Evolutionary conservation across 2,329 filamentous ascomycete species (phyloP).

Genomic region (Botrytis elliptica): DNA sequence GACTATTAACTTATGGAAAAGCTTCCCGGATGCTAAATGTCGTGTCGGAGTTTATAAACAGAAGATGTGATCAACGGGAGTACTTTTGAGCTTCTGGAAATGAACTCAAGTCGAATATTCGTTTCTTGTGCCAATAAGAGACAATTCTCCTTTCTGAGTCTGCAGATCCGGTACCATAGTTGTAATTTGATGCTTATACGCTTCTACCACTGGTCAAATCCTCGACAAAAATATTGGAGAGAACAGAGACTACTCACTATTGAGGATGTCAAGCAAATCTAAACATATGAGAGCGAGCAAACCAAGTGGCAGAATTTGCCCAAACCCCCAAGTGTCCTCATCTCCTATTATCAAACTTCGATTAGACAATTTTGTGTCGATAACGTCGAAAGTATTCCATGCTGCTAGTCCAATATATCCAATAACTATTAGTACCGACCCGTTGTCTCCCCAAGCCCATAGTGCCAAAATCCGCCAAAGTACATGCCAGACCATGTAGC

Average conservation of each 20-base stretch:
- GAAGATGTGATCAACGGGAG: background rate
- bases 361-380: conserved; percentile 25
- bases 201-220: conserved; percentile 5
- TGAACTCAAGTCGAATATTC: background rate
- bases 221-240: background rate
- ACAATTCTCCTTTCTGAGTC: background rate
- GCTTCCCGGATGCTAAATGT: no score
- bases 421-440: conserved; percentile 18
- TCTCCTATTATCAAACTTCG: conserved; percentile 16
- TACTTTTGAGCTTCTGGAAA: background rate
- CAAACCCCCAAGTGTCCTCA: conserved; percentile 26
- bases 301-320: conserved; percentile 24
- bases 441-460: conserved; percentile 23
- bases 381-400: conserved; percentile 25
- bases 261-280: conserved; percentile 22
- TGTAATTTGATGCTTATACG: conserved; percentile 2
- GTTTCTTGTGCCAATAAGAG: background rate
- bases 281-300: conserved; percentile 23
- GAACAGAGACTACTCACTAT: conserved; percentile 14
- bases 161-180: background rate
- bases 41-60: background rate
- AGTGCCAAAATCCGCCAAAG: conserved; percentile 19
- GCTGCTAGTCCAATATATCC: conserved; percentile 21
- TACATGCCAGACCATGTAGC: background rate
- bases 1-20: background rate